Percentiles rank a stretch among this genome's conserved stretches.
Conservation (phyloP, 495 filamentous ascomycete genomes). For the Durotheca rogersii region DNA sequence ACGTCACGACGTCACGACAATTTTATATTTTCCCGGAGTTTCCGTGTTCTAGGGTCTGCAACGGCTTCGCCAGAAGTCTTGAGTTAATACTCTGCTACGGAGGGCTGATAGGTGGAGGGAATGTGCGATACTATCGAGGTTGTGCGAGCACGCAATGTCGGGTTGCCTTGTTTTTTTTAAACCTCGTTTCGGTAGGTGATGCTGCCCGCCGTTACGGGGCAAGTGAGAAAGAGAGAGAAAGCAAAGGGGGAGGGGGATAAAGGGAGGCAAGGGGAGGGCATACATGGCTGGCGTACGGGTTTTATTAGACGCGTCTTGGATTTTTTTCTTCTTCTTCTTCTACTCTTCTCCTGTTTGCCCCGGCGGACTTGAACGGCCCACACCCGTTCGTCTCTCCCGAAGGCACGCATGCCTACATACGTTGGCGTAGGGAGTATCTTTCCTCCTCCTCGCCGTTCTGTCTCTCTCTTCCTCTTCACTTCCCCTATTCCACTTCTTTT, state of each 20-base stretch:
- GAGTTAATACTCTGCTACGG: slow-evolving; percentile 23
- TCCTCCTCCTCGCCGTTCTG: no score
- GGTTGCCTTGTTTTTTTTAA: slow-evolving; percentile 4
- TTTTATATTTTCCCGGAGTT: slow-evolving; percentile 23
- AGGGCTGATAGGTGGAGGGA: slow-evolving; percentile 11
- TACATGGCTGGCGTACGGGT: slow-evolving; percentile 11
- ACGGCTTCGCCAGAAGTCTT: slow-evolving; percentile 17
- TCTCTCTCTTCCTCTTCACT: no score
- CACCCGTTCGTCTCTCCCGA: no score
- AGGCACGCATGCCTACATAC: no score
- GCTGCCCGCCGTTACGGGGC: slow-evolving; percentile 1
- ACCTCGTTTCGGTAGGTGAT: neutral
- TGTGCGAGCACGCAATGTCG: slow-evolving; percentile 16
- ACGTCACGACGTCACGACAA: slow-evolving; percentile 32
- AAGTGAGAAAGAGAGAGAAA: neutral
- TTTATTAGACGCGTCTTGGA: slow-evolving; percentile 3
- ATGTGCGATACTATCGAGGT: slow-evolving; percentile 29
- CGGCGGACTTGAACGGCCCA: neutral
- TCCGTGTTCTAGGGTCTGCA: slow-evolving; percentile 10
- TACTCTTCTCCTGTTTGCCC: neutral
- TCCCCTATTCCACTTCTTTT: no score
- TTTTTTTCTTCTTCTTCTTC: no score
- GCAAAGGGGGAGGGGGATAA: neutral
- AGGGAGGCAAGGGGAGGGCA: neutral
- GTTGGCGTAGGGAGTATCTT: no score